Evolutionary conservation across 345 rosid genomes (phyloP).

Genomic region (Linum trigynum): DNA sequence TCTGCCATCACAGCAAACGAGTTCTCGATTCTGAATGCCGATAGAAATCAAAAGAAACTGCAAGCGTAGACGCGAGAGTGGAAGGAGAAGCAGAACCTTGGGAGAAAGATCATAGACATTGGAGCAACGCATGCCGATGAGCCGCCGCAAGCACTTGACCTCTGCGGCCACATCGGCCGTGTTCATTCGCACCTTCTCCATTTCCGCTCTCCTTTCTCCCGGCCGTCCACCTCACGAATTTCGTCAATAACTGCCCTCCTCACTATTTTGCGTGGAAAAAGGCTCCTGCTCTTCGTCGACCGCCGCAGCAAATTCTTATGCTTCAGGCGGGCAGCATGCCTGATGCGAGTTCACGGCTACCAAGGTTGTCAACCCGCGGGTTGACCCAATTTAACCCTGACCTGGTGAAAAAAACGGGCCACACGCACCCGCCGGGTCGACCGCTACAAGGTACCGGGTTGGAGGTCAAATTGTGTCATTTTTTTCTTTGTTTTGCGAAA

Average conservation of each 20-base stretch:
- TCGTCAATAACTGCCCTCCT: neutral
- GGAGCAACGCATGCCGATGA: slow-evolving; percentile 96
- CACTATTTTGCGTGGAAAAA: too few relatives aligned
- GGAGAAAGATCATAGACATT: slow-evolving; percentile 97
- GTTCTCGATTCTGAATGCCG: neutral
- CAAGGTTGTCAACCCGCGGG: too few relatives aligned
- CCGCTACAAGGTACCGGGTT: too few relatives aligned
- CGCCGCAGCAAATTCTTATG: neutral
- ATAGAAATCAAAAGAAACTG: neutral
- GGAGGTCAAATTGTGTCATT: too few relatives aligned
- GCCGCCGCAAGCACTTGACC: slow-evolving; percentile 74
- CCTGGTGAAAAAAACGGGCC: too few relatives aligned
- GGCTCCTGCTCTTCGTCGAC: neutral
- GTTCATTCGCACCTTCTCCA: slow-evolving; percentile 99
- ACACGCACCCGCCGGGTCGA: too few relatives aligned
- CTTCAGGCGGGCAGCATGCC: too few relatives aligned
- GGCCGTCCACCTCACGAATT: neutral
- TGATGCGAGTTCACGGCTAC: neutral
- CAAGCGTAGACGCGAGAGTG: neutral
- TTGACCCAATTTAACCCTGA: too few relatives aligned
- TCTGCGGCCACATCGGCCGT: slow-evolving; percentile 99
- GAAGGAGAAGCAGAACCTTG: slow-evolving; percentile 37
- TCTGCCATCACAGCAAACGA: slow-evolving; percentile 27
- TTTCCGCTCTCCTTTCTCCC: slow-evolving; percentile 8
- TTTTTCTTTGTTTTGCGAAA: too few relatives aligned